Evolutionary conservation across 345 rosid genomes (phyloP).

Genomic region (Arabidopsis suecica): DNA sequence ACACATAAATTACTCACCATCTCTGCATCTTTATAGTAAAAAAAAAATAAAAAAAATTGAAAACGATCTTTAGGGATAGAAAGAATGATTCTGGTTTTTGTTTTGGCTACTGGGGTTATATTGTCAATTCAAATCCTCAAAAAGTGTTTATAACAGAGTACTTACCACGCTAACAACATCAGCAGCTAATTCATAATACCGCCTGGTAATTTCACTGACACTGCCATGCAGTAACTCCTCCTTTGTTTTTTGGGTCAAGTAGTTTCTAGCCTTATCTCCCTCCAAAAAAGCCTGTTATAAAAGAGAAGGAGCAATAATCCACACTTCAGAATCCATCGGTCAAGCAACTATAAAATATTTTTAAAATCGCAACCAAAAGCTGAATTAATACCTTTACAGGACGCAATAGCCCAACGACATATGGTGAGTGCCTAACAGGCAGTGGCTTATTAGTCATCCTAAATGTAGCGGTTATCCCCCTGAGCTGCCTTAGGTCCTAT

Average conservation of each 20-base stretch:
- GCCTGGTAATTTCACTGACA: slow-evolving; percentile 72
- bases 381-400: slow-evolving; percentile 70
- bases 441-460: slow-evolving; percentile 95
- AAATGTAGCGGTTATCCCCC: slow-evolving; percentile 87
- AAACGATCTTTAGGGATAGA: not conserved
- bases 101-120: not conserved
- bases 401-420: slow-evolving; percentile 76
- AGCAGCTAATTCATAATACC: slow-evolving; percentile 79
- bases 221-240: slow-evolving; percentile 57
- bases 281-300: slow-evolving; percentile 65
- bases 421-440: slow-evolving; percentile 90
- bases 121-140: not conserved
- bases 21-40: not conserved
- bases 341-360: slow-evolving; percentile 21
- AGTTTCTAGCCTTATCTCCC: slow-evolving; percentile 69
- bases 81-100: not conserved
- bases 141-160: slow-evolving; percentile 29
- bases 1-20: slow-evolving; percentile 17
- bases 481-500: slow-evolving; percentile 85
- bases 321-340: slow-evolving; percentile 29
- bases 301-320: slow-evolving; percentile 1
- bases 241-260: slow-evolving; percentile 66
- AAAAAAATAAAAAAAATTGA: not conserved
- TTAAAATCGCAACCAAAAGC: slow-evolving; percentile 24
- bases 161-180: slow-evolving; percentile 88